Percentiles rank a stretch among this genome's conserved stretches.
These are phyloP conservation scores for Melocanna baccifera DNA, from an alignment of 176 grass and related monocot species.

Conservation along the genomic window DNA sequence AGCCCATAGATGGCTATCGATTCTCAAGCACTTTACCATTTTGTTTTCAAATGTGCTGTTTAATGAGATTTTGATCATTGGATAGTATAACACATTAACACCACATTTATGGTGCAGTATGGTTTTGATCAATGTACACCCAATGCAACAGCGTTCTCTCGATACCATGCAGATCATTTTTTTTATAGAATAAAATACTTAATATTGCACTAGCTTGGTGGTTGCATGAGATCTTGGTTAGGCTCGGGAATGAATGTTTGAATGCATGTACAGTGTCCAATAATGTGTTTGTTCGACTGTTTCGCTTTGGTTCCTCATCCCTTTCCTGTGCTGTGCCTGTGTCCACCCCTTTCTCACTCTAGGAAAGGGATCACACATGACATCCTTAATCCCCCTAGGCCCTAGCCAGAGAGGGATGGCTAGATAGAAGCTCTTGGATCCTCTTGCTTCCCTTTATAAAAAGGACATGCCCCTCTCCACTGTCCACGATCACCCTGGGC, in stretches of 20 bases:
- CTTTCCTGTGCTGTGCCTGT: conserved; percentile 29
- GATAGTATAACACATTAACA: not conserved
- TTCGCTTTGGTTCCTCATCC: conserved; percentile 23
- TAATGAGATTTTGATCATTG: not conserved
- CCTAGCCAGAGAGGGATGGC: conserved; percentile 29
- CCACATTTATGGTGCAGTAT: not conserved
- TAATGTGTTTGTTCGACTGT: conserved; percentile 25
- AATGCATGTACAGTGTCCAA: not conserved
- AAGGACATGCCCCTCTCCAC: conserved; percentile 40
- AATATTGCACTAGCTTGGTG: not conserved
- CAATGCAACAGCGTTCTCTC: not conserved
- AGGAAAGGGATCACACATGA: conserved; percentile 34
- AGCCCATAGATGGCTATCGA: no score
- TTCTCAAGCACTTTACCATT: no score
- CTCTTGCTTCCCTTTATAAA: conserved; percentile 41
- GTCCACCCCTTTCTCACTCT: conserved; percentile 6
- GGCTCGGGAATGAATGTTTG: conserved; percentile 36
- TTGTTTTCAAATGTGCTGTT: not conserved
- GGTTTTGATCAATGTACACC: not conserved
- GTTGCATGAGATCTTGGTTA: conserved; percentile 30
- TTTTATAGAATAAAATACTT: not conserved
- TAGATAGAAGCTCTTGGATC: conserved; percentile 42
- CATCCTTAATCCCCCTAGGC: conserved; percentile 31
- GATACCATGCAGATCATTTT: conserved; percentile 13
- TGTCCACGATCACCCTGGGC: conserved; percentile 48